Conservation (phyloP, 306 rosid species). For the Sphenostylis stenocarpa region DNA sequence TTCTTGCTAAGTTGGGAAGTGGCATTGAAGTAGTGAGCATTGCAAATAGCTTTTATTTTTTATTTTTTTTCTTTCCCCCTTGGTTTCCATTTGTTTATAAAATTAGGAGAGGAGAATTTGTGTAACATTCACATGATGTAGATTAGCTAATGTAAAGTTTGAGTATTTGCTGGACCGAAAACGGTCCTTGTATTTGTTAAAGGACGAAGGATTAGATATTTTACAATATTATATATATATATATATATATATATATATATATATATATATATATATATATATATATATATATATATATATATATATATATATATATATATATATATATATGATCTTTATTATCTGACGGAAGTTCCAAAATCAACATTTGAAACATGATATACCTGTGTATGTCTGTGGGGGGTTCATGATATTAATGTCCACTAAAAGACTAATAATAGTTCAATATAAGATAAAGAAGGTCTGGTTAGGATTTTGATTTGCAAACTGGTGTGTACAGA, state of each 20-base stretch:
- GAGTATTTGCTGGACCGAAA: conserved; percentile 15
- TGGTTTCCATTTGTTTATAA: neutral
- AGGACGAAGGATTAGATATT: neutral
- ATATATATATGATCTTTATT: neutral
- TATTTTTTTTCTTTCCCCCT: neutral
- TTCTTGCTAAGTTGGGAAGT: conserved; percentile 38
- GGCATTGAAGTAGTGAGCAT: conserved; percentile 27
- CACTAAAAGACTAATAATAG: neutral
- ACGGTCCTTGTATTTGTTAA: conserved; percentile 12
- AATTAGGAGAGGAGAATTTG: conserved; percentile 21
- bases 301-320: too few relatives aligned
- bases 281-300: too few relatives aligned
- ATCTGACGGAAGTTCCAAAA: neutral
- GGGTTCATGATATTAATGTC: neutral
- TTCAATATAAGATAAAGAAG: neutral
- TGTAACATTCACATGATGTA: conserved; percentile 24
- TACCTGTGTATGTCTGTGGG: neutral
- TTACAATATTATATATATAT: too few relatives aligned
- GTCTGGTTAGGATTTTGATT: neutral
- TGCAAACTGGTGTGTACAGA: neutral
- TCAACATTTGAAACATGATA: neutral
- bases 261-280: too few relatives aligned
- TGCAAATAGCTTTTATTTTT: neutral
- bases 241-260: too few relatives aligned
- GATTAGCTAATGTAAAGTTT: conserved; percentile 40